A percentile compares a stretch with the other conserved stretches of the same genome.
Conservation (phyloP, 257 asterid species). For the Fraxinus cuspidata region DNA sequence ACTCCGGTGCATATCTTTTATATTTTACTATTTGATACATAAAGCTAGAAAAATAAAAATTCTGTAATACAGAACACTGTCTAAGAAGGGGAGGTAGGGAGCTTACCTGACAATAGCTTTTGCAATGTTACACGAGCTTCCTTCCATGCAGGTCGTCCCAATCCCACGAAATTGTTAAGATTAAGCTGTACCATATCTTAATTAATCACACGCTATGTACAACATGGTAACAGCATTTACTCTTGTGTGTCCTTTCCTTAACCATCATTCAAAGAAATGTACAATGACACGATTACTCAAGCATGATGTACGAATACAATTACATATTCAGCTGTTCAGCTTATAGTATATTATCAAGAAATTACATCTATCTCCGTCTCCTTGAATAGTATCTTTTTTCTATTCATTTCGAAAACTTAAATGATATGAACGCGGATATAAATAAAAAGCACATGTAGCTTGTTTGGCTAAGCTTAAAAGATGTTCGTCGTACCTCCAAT, state of each 20-base stretch:
- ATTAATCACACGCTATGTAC: conserved; percentile 8
- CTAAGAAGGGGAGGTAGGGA: conserved; percentile 12
- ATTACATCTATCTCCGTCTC: not conserved
- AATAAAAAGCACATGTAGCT: not conserved
- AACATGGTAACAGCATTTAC: not conserved
- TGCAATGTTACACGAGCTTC: conserved; percentile 90
- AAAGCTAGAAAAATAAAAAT: conserved; percentile 1
- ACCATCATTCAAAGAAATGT: conserved; percentile 19
- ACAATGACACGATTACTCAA: conserved; percentile 1
- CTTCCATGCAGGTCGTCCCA: conserved; percentile 96
- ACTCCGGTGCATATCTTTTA: conserved; percentile 9
- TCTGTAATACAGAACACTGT: not conserved
- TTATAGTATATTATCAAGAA: not conserved
- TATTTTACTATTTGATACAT: not conserved
- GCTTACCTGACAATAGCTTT: conserved; percentile 79
- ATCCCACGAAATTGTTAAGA: conserved; percentile 76
- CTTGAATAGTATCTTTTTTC: not conserved
- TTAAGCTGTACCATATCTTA: conserved; percentile 52
- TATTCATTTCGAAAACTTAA: not conserved
- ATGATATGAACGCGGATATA: not conserved
- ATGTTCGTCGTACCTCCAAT: too few species aligned
- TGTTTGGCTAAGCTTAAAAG: not conserved
- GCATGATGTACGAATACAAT: not conserved
- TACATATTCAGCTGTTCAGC: conserved; percentile 4
- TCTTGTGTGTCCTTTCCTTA: not conserved